These are phyloP conservation scores for Ricinus communis DNA, from an alignment of 345 rosid species.

Conservation along the genomic window DNA sequence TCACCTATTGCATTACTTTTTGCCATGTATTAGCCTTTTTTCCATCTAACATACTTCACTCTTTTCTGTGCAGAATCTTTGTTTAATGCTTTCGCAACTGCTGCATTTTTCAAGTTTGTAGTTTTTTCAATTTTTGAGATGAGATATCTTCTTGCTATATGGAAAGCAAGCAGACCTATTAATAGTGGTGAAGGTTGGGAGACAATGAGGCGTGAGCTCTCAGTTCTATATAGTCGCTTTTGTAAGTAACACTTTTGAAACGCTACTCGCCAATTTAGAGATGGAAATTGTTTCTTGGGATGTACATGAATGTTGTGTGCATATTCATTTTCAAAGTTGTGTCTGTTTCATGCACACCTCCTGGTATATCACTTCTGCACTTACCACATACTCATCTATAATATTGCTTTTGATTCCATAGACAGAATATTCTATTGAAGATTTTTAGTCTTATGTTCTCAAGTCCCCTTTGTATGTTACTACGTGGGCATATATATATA, in stretches of 20 bases:
- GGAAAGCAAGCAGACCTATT: constrained; percentile 95
- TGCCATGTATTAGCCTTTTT: constrained; percentile 5
- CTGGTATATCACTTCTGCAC: background rate
- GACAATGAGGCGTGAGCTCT: constrained; percentile 93
- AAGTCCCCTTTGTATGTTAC: too few species aligned
- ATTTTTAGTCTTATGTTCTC: background rate
- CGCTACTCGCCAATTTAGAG: constrained; percentile 2
- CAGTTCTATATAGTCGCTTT: constrained; percentile 93
- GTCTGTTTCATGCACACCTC: background rate
- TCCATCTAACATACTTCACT: constrained; percentile 19
- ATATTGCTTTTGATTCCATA: background rate
- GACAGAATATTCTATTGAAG: background rate
- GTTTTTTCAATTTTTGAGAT: constrained; percentile 98
- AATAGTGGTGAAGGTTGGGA: constrained; percentile 98
- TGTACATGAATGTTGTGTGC: background rate
- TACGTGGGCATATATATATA: background rate
- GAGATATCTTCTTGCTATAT: constrained; percentile 95
- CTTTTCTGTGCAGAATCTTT: constrained; percentile 67
- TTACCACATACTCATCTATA: background rate
- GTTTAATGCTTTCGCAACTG: constrained; percentile 97
- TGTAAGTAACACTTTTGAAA: constrained; percentile 53
- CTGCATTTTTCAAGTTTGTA: constrained; percentile 97
- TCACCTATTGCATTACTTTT: constrained; percentile 2
- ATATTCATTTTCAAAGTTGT: background rate
- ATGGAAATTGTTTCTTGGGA: background rate